phyloP scores from a whole-genome alignment of 805 yeast species.

The Candida tammaniensis region DNA sequence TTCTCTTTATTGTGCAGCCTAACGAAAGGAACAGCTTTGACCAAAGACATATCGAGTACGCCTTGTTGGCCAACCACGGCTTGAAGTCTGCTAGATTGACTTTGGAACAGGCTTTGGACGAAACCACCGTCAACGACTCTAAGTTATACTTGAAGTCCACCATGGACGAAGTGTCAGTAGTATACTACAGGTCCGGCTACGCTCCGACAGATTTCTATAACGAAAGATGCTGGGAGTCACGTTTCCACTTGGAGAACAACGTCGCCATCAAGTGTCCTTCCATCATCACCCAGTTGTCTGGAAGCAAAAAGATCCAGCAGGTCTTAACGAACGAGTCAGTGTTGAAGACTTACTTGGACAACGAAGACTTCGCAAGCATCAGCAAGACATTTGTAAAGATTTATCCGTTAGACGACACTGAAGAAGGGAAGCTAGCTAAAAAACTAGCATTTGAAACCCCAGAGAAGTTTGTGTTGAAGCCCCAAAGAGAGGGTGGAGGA shows the following conservation, averaged over 20 bases:
- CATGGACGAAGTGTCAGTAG: constrained; percentile 76
- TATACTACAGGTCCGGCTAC: constrained; percentile 88
- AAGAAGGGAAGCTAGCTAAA: constrained; percentile 60
- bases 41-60: constrained; percentile 80
- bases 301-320: constrained; percentile 93
- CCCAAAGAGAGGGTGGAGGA: constrained; percentile 99
- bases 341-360: constrained; percentile 45
- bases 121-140: constrained; percentile 41
- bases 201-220: constrained; percentile 71
- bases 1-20: constrained; percentile 79
- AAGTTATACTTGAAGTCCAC: constrained; percentile 53
- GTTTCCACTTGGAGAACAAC: constrained; percentile 69
- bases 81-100: constrained; percentile 66
- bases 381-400: constrained; percentile 77
- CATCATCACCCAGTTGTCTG: constrained; percentile 82
- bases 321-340: constrained; percentile 58
- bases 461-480: constrained; percentile 79
- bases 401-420: constrained; percentile 77
- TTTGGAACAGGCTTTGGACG: constrained; percentile 52
- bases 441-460: constrained; percentile 67
- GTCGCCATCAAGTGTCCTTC: constrained; percentile 91
- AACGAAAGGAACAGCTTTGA: constrained; percentile 88
- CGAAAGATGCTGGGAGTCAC: constrained; percentile 72
- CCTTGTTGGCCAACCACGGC: constrained; percentile 53
- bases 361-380: constrained; percentile 30